Percentiles rank a stretch among this genome's conserved stretches.
These are phyloP conservation scores for Trypanosoma caninum DNA, from an alignment of 208 protist genomes.

Conservation along the genomic window DNA sequence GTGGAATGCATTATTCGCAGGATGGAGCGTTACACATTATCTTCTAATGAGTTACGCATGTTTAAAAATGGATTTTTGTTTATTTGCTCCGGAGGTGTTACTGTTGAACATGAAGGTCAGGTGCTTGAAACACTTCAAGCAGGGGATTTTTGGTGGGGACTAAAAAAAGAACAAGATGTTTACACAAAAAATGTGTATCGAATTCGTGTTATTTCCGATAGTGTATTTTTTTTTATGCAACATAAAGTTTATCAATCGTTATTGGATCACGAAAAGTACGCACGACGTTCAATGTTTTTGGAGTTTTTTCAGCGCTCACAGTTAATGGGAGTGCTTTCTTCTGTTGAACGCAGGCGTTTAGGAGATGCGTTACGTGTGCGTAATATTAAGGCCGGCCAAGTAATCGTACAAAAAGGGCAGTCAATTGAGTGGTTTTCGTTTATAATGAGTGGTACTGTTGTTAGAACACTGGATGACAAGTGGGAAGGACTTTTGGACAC, in stretches of 20 bases:
- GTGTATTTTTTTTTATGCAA: constrained; percentile 47
- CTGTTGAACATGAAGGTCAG: constrained; percentile 31
- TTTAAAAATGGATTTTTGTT: constrained; percentile 54
- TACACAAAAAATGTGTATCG: constrained; percentile 36
- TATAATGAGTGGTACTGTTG: constrained; percentile 62
- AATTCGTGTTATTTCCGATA: constrained; percentile 27
- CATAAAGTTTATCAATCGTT: constrained; percentile 43
- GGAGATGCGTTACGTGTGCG: constrained; percentile 55
- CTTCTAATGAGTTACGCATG: constrained; percentile 37
- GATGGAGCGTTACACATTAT: constrained; percentile 41
- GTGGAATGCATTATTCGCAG: constrained; percentile 51
- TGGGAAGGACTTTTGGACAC: not conserved
- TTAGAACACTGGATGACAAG: constrained; percentile 4
- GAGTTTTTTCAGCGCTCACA: constrained; percentile 46
- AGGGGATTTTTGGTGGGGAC: constrained; percentile 27
- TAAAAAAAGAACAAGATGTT: constrained; percentile 51
- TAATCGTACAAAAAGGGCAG: constrained; percentile 38
- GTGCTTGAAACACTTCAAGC: constrained; percentile 10
- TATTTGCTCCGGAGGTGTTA: constrained; percentile 45
- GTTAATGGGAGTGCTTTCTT: constrained; percentile 42
- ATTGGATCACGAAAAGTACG: constrained; percentile 46
- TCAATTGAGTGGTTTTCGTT: constrained; percentile 80
- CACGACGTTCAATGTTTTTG: constrained; percentile 43
- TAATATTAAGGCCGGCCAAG: constrained; percentile 34
- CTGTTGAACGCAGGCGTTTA: constrained; percentile 39